phyloP scores from a whole-genome alignment of 176 grass and related monocot species.

The Carex littledalei region DNA sequence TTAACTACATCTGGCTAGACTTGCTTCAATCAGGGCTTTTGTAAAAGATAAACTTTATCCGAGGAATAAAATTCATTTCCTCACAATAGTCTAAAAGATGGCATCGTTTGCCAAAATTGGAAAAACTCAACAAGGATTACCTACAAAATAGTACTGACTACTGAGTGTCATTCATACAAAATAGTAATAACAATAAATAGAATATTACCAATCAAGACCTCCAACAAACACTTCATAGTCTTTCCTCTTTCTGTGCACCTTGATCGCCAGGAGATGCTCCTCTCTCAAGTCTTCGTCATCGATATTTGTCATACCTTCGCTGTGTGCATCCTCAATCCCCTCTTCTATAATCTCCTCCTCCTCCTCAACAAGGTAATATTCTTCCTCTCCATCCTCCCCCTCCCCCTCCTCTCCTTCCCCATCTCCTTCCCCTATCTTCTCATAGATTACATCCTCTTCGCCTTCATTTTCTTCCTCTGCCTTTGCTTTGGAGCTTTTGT shows the following conservation, averaged over 20 bases:
- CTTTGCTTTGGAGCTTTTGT: neutral
- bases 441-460: conserved; percentile 57
- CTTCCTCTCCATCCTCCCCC: conserved; percentile 57
- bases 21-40: neutral
- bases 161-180: neutral
- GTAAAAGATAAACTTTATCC: neutral
- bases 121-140: neutral
- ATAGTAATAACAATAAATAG: conserved; percentile 1
- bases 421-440: conserved; percentile 58
- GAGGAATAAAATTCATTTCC: neutral
- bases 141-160: neutral
- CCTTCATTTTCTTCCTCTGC: conserved; percentile 52
- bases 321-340: conserved; percentile 54
- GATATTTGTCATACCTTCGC: conserved; percentile 29
- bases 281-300: conserved; percentile 17
- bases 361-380: conserved; percentile 55
- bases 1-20: neutral
- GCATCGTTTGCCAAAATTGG: conserved; percentile 2
- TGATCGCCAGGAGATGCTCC: conserved; percentile 20
- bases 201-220: conserved; percentile 26
- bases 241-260: conserved; percentile 19
- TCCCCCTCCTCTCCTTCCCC: conserved; percentile 60
- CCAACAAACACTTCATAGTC: conserved; percentile 27
- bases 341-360: conserved; percentile 74
- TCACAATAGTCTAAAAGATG: neutral